A percentile compares a stretch with the other conserved stretches of the same genome.
phyloP scores from a whole-genome alignment of 2,329 filamentous ascomycete genomes.

The Microsporum ferrugineum region DNA sequence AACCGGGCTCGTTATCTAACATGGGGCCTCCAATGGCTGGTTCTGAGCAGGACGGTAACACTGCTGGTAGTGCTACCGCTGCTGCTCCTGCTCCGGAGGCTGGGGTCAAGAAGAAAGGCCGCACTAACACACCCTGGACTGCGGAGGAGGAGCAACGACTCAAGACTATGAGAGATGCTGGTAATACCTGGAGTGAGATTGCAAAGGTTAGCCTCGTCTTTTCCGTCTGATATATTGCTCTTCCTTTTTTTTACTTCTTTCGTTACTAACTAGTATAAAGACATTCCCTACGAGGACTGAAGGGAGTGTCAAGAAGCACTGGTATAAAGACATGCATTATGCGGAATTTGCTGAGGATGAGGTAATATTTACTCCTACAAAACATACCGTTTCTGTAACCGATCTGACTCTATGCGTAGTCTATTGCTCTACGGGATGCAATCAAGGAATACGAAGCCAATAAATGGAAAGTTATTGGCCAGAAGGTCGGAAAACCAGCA shows the following conservation, averaged over 20 bases:
- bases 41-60: constrained; percentile 23
- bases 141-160: constrained; percentile 83
- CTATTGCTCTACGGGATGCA: constrained; percentile 59
- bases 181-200: constrained; percentile 95
- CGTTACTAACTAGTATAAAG: constrained; percentile 34
- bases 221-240: neutral
- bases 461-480: constrained; percentile 96
- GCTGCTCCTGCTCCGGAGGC: constrained; percentile 44
- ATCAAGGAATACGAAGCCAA: constrained; percentile 99
- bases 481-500: constrained; percentile 93
- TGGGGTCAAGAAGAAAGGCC: constrained; percentile 61
- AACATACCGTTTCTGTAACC: constrained; percentile 4
- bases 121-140: constrained; percentile 98
- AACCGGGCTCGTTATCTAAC: constrained; percentile 26
- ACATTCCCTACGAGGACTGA: constrained; percentile 89
- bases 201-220: constrained; percentile 60
- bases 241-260: neutral
- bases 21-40: constrained; percentile 25
- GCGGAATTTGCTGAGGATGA: constrained; percentile 97
- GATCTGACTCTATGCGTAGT: constrained; percentile 19
- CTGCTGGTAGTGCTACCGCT: constrained; percentile 19
- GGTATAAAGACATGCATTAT: constrained; percentile 99
- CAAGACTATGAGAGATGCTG: constrained; percentile 87
- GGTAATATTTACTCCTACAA: constrained; percentile 41
- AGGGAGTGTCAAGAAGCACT: constrained; percentile 98